Evolutionary conservation across 306 rosid species (phyloP).

Genomic region (Morella rubra): DNA sequence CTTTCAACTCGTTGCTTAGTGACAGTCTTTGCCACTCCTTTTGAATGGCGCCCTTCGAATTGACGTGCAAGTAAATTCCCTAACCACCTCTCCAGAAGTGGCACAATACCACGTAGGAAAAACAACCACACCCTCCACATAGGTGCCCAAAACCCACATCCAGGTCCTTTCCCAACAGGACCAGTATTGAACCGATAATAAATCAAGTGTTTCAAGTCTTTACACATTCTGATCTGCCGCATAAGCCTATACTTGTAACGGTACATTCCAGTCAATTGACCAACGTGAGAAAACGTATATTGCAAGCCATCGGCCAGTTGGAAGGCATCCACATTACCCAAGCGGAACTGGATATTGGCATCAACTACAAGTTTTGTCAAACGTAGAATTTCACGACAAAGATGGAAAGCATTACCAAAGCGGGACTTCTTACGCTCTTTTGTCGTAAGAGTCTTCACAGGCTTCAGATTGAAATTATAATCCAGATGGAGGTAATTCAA

Average conservation of each 20-base stretch:
- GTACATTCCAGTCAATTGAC: slow-evolving; percentile 99
- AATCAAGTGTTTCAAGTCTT: slow-evolving; percentile 92
- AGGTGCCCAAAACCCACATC: slow-evolving; percentile 99
- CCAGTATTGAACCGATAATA: slow-evolving; percentile 99
- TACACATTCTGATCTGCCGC: slow-evolving; percentile 99
- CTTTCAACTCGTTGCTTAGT: slow-evolving; percentile 99
- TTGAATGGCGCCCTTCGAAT: slow-evolving; percentile 97
- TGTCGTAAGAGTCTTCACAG: slow-evolving; percentile 93
- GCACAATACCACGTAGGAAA: slow-evolving; percentile 97
- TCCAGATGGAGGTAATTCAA: slow-evolving; percentile 98
- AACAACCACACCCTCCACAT: slow-evolving; percentile 99
- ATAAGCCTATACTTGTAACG: slow-evolving; percentile 95
- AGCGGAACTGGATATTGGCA: slow-evolving; percentile 95
- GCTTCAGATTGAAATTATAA: slow-evolving; percentile 94
- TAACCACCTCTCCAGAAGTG: slow-evolving; percentile 93
- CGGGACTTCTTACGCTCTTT: slow-evolving; percentile 96
- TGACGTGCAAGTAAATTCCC: slow-evolving; percentile 97
- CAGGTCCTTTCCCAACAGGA: slow-evolving; percentile 99
- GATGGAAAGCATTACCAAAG: slow-evolving; percentile 98
- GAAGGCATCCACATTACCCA: slow-evolving; percentile 98
- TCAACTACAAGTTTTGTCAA: slow-evolving; percentile 97
- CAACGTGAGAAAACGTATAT: slow-evolving; percentile 96
- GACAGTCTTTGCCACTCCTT: slow-evolving; percentile 98
- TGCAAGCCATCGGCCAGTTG: slow-evolving; percentile 98
- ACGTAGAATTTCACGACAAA: slow-evolving; percentile 95